phyloP scores from a whole-genome alignment of 257 asterid genomes.

The Leptodermis oblonga region DNA sequence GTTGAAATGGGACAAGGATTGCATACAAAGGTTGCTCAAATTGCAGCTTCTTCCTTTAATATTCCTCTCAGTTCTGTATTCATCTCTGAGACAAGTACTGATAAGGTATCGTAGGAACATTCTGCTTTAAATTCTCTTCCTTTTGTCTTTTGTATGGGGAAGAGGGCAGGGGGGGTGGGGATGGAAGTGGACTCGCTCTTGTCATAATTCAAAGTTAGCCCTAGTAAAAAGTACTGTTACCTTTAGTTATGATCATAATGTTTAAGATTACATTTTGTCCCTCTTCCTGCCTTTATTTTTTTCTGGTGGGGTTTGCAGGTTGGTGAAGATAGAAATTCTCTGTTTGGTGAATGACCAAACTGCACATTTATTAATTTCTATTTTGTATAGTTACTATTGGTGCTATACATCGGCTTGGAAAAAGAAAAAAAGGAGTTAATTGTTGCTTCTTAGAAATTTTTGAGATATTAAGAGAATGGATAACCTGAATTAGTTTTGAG shows the following conservation, averaged over 20 bases:
- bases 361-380: too few relatives aligned
- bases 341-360: too few relatives aligned
- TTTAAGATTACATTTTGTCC: neutral
- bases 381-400: too few relatives aligned
- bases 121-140: neutral
- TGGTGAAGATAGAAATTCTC: too few relatives aligned
- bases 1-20: constrained; percentile 99
- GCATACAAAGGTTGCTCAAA: constrained; percentile 95
- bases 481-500: too few relatives aligned
- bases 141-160: too few relatives aligned
- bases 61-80: constrained; percentile 88
- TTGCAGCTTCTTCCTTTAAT: constrained; percentile 85
- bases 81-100: constrained; percentile 96
- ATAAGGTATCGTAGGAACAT: constrained; percentile 53
- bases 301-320: too few relatives aligned
- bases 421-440: too few relatives aligned
- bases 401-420: too few relatives aligned
- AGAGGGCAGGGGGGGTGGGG: neutral
- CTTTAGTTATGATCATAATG: neutral
- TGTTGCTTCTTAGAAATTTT: too few relatives aligned
- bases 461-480: too few relatives aligned
- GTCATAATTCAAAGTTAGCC: neutral
- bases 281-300: neutral
- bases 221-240: neutral
- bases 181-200: neutral